phyloP scores from a whole-genome alignment of 2,329 filamentous ascomycete species.

The Amylocarpus encephaloides region DNA sequence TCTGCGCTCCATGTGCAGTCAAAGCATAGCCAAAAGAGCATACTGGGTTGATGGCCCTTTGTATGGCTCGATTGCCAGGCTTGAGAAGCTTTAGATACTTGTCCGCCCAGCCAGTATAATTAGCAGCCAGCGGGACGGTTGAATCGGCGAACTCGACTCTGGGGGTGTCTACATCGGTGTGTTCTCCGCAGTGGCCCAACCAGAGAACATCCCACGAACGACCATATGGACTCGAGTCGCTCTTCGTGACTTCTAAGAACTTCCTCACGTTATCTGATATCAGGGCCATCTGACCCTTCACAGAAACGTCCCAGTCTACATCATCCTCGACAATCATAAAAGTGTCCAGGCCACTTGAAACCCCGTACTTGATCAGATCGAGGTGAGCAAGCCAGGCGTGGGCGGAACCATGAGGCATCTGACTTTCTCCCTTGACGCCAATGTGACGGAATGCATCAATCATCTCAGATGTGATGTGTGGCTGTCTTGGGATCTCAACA shows the following conservation, averaged over 20 bases:
- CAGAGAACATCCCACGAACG: conserved; percentile 34
- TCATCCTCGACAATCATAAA: conserved; percentile 34
- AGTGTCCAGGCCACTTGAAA: conserved; percentile 18
- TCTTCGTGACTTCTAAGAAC: conserved; percentile 18
- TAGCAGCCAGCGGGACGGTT: conserved; percentile 16
- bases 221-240: conserved; percentile 27
- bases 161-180: conserved; percentile 13
- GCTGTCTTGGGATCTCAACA: conserved; percentile 32
- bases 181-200: conserved; percentile 34
- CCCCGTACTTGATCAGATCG: conserved; percentile 28
- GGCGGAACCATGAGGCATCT: conserved; percentile 11
- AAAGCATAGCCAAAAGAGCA: conserved; percentile 32
- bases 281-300: conserved; percentile 29
- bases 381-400: conserved; percentile 30
- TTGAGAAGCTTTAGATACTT: conserved; percentile 17
- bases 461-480: conserved; percentile 26
- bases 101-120: conserved; percentile 25
- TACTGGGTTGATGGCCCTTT: conserved; percentile 23
- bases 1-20: conserved; percentile 29
- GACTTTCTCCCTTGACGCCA: not conserved
- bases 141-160: conserved; percentile 19
- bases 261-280: conserved; percentile 31
- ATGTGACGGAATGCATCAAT: conserved; percentile 27
- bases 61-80: conserved; percentile 26
- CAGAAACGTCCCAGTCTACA: conserved; percentile 33